phyloP scores from a whole-genome alignment of 345 rosid species.

The Crucihimalaya himalaica region DNA sequence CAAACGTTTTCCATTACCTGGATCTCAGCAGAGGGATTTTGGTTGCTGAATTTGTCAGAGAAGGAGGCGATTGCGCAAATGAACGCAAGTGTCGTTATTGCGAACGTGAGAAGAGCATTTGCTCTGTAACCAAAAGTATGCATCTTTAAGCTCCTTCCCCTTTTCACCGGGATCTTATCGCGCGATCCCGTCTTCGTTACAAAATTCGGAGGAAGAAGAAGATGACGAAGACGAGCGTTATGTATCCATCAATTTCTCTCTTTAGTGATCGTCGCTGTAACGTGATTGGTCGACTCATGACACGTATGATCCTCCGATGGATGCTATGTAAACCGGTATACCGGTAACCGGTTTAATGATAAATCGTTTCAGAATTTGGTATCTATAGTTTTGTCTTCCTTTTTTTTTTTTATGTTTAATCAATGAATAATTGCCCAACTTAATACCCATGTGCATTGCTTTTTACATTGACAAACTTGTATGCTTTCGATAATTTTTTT shows the following conservation, averaged over 20 bases:
- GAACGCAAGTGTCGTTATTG: conserved; percentile 76
- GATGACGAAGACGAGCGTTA: conserved; percentile 30
- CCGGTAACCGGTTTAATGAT: conserved; percentile 17
- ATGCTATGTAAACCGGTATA: conserved; percentile 12
- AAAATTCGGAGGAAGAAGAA: neutral
- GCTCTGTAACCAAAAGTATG: conserved; percentile 91
- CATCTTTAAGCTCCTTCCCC: conserved; percentile 44
- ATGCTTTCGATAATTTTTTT: too few relatives aligned
- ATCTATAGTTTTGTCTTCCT: too few relatives aligned
- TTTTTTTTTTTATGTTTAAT: too few relatives aligned
- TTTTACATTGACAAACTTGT: too few relatives aligned
- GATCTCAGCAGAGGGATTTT: conserved; percentile 79
- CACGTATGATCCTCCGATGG: conserved; percentile 20
- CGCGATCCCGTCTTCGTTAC: conserved; percentile 17
- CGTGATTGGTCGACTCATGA: conserved; percentile 33
- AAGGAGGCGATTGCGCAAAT: conserved; percentile 83
- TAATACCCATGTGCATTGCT: too few relatives aligned
- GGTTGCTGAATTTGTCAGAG: conserved; percentile 80
- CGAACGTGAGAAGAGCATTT: conserved; percentile 82
- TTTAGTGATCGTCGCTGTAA: conserved; percentile 8
- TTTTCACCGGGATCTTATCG: neutral
- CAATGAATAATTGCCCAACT: too few relatives aligned
- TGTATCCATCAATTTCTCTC: neutral
- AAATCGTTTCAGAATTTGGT: neutral
- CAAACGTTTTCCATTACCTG: conserved; percentile 49